A percentile compares a stretch with the other conserved stretches of the same genome.
These are phyloP conservation scores for Aureobasidium subglaciale DNA, from an alignment of 2,329 filamentous ascomycete species.

Conservation along the genomic window DNA sequence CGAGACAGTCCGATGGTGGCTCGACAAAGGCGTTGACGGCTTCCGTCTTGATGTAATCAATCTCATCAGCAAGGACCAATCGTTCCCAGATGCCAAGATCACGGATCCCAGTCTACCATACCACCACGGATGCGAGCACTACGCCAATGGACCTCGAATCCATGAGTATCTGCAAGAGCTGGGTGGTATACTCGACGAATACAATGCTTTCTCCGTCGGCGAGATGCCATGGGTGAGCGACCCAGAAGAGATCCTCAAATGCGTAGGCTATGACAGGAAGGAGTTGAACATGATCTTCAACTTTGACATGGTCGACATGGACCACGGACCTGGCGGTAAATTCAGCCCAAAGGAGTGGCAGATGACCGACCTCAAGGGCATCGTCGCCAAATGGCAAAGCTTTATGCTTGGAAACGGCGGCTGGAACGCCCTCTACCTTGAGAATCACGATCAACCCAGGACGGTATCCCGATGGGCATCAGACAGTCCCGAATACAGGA, in stretches of 20 bases:
- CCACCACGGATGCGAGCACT: conserved; percentile 13
- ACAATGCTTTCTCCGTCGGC: conserved; percentile 43
- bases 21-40: conserved; percentile 55
- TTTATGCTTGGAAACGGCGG: conserved; percentile 52
- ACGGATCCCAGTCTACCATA: background rate
- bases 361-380: conserved; percentile 46
- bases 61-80: conserved; percentile 14
- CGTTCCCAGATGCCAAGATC: conserved; percentile 15
- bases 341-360: conserved; percentile 36
- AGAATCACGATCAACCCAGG: conserved; percentile 57
- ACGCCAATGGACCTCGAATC: conserved; percentile 29
- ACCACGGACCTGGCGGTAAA: conserved; percentile 39
- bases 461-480: conserved; percentile 48
- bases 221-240: conserved; percentile 44
- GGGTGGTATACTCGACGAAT: conserved; percentile 37
- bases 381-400: conserved; percentile 50
- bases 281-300: conserved; percentile 64
- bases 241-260: conserved; percentile 41
- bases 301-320: conserved; percentile 53
- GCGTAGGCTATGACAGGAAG: conserved; percentile 42
- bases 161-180: conserved; percentile 42
- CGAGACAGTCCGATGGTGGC: conserved; percentile 59
- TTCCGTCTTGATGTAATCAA: conserved; percentile 25
- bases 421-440: conserved; percentile 57
- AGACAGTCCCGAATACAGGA: conserved; percentile 41